Evolutionary conservation across 2,329 filamentous ascomycete species (phyloP).

Genomic region (Apiospora hydei): DNA sequence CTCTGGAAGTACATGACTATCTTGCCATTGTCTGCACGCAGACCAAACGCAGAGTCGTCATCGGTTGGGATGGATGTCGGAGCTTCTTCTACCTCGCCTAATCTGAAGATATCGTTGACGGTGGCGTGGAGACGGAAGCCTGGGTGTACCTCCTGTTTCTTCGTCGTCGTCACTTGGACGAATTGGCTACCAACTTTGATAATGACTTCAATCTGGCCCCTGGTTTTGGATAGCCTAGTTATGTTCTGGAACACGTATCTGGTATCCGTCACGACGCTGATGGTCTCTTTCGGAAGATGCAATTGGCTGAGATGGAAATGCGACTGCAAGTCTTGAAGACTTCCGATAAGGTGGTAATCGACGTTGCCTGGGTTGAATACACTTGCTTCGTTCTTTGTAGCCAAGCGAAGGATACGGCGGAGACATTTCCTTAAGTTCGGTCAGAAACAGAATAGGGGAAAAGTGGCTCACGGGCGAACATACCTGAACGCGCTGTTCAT

Average conservation of each 20-base stretch:
- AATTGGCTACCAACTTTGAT: constrained; percentile 75
- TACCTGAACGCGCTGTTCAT: constrained; percentile 75
- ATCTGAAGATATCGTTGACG: constrained; percentile 74
- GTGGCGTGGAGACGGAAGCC: constrained; percentile 67
- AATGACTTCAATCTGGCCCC: constrained; percentile 73
- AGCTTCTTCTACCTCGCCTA: constrained; percentile 72
- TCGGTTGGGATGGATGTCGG: constrained; percentile 69
- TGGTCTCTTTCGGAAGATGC: constrained; percentile 73
- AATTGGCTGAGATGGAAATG: constrained; percentile 73
- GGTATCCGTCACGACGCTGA: constrained; percentile 71
- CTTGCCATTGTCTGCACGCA: constrained; percentile 73
- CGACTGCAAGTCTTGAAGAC: constrained; percentile 68
- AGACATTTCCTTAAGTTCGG: constrained; percentile 62
- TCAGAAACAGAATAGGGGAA: constrained; percentile 23
- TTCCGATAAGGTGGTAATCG: constrained; percentile 71
- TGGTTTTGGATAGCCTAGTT: constrained; percentile 70
- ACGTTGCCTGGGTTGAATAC: constrained; percentile 70
- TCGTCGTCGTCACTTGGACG: constrained; percentile 72
- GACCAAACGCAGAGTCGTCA: constrained; percentile 71
- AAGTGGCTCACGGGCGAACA: neutral
- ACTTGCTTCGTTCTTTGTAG: constrained; percentile 65
- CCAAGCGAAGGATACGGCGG: constrained; percentile 67
- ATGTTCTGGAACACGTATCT: constrained; percentile 71
- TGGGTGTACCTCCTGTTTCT: constrained; percentile 73
- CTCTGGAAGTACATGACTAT: constrained; percentile 77